Conservation (phyloP, 371 early-diverging fungal genomes). For the Amoeboradix gromovi region DNA sequence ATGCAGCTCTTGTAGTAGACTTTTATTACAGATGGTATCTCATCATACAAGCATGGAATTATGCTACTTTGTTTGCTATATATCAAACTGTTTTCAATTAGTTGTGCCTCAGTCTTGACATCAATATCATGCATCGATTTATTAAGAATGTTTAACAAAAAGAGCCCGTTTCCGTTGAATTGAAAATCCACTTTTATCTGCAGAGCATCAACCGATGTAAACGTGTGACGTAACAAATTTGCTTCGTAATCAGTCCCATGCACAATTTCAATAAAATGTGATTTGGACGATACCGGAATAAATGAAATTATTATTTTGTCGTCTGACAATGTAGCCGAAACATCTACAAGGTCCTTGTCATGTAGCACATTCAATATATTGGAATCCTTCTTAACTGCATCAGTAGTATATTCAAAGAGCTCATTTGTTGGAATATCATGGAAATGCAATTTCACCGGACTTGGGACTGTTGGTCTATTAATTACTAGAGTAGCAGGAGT, state of each 20-base stretch:
- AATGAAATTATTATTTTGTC: neutral
- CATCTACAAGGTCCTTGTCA: neutral
- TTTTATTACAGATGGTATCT: neutral
- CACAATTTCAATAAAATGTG: neutral
- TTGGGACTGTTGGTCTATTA: neutral
- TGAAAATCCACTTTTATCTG: neutral
- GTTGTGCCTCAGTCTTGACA: neutral
- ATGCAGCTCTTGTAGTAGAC: neutral
- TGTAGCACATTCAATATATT: neutral
- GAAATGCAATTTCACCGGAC: neutral
- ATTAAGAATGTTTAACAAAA: neutral
- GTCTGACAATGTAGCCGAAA: neutral
- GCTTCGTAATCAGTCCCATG: neutral
- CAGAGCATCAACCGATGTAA: neutral
- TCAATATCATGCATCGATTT: neutral
- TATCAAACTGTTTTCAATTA: neutral
- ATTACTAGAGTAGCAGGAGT: neutral
- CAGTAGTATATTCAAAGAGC: neutral
- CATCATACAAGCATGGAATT: neutral
- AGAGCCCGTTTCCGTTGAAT: neutral
- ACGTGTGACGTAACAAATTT: neutral
- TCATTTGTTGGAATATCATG: neutral
- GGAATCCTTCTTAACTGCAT: neutral
- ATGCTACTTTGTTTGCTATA: neutral
- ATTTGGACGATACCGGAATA: neutral